A percentile compares a stretch with the other conserved stretches of the same genome.
These are phyloP conservation scores for Benincasa hispida DNA, from an alignment of 306 rosid species.

Conservation along the genomic window DNA sequence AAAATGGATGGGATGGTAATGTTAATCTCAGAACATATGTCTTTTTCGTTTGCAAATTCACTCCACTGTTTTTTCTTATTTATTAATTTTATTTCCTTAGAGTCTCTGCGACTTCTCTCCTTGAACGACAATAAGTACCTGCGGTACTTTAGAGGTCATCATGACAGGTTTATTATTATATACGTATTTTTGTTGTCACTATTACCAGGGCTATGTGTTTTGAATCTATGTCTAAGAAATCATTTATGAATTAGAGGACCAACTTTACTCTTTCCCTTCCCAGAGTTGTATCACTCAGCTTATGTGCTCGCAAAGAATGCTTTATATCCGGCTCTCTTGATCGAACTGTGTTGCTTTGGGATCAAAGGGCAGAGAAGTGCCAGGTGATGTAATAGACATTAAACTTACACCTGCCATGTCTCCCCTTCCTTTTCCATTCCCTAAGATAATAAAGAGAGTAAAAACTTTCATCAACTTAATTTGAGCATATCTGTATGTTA, in stretches of 20 bases:
- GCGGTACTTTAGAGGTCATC: conserved; percentile 96
- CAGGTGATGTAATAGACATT: conserved; percentile 44
- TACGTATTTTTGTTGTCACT: background rate
- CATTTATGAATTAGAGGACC: background rate
- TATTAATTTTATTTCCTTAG: conserved; percentile 28
- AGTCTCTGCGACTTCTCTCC: conserved; percentile 84
- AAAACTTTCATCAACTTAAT: background rate
- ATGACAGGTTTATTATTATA: conserved; percentile 52
- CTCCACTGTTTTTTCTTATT: background rate
- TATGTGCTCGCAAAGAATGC: conserved; percentile 74
- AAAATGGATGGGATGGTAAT: conserved; percentile 98
- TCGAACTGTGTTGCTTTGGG: conserved; percentile 91
- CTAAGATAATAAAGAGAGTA: background rate
- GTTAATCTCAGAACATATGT: background rate
- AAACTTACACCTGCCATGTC: background rate
- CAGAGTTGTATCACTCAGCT: conserved; percentile 91
- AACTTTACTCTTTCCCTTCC: background rate
- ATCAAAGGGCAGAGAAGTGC: conserved; percentile 86
- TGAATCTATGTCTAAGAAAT: background rate
- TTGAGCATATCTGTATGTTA: conserved; percentile 6
- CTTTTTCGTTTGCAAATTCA: background rate
- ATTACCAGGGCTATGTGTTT: background rate
- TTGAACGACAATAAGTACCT: conserved; percentile 89
- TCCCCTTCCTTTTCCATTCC: background rate
- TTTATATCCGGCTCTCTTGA: conserved; percentile 92